Base-by-base conservation (phyloP, 169 alveolate genomes). In the Babesia bigemina region DNA sequence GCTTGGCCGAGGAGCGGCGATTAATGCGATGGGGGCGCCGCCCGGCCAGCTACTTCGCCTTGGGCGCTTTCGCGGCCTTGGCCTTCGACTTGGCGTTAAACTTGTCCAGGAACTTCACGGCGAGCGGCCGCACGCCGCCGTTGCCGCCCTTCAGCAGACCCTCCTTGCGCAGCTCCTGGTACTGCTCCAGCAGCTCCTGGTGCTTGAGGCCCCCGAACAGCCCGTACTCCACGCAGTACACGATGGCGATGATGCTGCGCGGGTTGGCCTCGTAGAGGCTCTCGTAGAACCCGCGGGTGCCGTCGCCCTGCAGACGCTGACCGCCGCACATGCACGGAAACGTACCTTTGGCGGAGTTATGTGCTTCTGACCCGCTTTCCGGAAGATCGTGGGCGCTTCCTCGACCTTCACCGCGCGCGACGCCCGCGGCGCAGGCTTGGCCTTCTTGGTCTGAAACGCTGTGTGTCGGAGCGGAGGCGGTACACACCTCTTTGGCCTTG, bases 251-350 rank as follows among this genome's bases (percentile, higher is more conserved):
- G 48, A 93, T 78, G 71, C 96, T 92, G 83, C 92, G 87, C 26
- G 96, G 97, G 84, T 93, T 92, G 63, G 93, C 97, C 29, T 93
- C 94, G 52, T 78, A 88, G 26, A 94, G 83, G 58, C 96, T 91
- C 75, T 94, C 97, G 75, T 94, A 94, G 79, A 94, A 94, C 22
- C 95, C 97, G 36, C 97, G 75, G 6, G 97, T 94, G 4, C 96
- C 97, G 63, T 94, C 97, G 21, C 97, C 97, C 92, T 90, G 82
- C 24, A 42, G 17, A 50, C 21, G 2, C 24, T 14, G 45, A 36
- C 52, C 33, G 47, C 33, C 7, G 36, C 24, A 33, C 3, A 19
- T n/a, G 33, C 45, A 28, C 2, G 14, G 19, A 8, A 12, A 44
- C 85, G 22, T 63, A 85, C 93, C 55, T 92, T 93, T 4, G 97